Evolutionary conservation across 2,329 filamentous ascomycete genomes (phyloP), one percentile per base, ranked within the genome.

Genomic region (Aspergillus sp.): DNA sequence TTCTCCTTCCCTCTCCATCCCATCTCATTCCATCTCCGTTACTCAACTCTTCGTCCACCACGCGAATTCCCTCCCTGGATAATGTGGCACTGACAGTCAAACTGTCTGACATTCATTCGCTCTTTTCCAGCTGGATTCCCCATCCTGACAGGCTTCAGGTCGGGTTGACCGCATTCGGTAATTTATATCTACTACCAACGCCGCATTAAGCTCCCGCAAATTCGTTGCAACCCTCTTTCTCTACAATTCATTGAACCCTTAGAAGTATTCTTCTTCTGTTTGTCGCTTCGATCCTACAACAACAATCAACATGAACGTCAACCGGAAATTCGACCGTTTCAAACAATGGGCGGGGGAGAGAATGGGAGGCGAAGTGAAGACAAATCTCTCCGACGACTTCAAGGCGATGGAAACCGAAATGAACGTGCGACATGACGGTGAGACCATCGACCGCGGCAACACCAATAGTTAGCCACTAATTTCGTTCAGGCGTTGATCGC

Each of bases 341-440:
- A 95, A 93, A 79, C 93, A 97, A 87, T 97, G 93, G 93, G 91
- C 92, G 34, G 91, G 91, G 62, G 93, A 97, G 78, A 90, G 92
- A 76, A 96, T 97, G 89, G 93, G 93, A 64, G 85, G 84, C 60
- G 92, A 97, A 75, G 83, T 87, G 75, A 94, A 91, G 77, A 97
- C 93, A 9, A 85, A 81, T 70, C 85, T 91, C 58, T 88, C 90
- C 0, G 91, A 97, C 48, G 88, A 97, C 67, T 97, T 97, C 82
- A 95, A 89, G 76, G 83, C 84, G 55, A 77, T 97, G 64, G 92
- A 97, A 76, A 80, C 84, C 50, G 93, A 97, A 76, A 97, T 97
- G 91, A 81, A 83, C 53, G 79, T 96, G 64, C 85, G 93, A 58
- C 87, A 95, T 60, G 89, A 96, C 61, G 93, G 92, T 96, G 79